Base-by-base conservation (phyloP, 2,329 filamentous ascomycete species). In the Septoria linicola region DNA sequence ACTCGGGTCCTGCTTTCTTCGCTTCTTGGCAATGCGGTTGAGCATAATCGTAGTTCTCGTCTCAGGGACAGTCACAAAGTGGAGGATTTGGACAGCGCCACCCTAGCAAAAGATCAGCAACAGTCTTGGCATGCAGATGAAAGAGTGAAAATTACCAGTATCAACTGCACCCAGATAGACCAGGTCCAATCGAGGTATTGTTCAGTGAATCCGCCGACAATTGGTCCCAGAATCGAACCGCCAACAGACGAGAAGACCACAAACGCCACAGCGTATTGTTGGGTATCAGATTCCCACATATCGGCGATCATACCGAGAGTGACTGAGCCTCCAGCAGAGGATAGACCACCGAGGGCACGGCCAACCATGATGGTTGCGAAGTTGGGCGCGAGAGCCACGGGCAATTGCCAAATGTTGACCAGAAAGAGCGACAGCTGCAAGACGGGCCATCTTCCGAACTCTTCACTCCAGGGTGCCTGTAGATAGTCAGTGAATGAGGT, bases 121-220 rank as follows among this genome's bases (percentile, higher is more conserved):
- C 13, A 13, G 20, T 19, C 5, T n/a, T 19, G 3, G 8, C 20
- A n/a, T 8, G 19, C 39, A 30, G 7, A 17, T 17, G 10, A 14
- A 20, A 17, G 19, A 14, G 8, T 19, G 17, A 11, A 10, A 39
- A 14, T 7, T 39, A 25, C 88, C 88, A 93, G 84, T 62, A 92
- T 90, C 59, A 93, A 80, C 71, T 95, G 89, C 54, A 93, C 88
- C 89, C 89, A 95, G 66, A 93, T 91, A 47, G 77, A 82, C 87
- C 86, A 91, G 53, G 55, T 78, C 89, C 88, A 93, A 16, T 80
- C 64, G 11, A 84, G 76, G 58, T 62, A 69, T 8, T 56, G 41
- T 44, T 69, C 63, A 39, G 61, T 62, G 56, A 70, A 69, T 10
- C 68, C 68, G 49, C 68, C 68, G 2, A 70, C 64, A 30, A 70